Conservation (phyloP, 371 early-diverging fungal genomes). For the Apophysomyces elegans region DNA sequence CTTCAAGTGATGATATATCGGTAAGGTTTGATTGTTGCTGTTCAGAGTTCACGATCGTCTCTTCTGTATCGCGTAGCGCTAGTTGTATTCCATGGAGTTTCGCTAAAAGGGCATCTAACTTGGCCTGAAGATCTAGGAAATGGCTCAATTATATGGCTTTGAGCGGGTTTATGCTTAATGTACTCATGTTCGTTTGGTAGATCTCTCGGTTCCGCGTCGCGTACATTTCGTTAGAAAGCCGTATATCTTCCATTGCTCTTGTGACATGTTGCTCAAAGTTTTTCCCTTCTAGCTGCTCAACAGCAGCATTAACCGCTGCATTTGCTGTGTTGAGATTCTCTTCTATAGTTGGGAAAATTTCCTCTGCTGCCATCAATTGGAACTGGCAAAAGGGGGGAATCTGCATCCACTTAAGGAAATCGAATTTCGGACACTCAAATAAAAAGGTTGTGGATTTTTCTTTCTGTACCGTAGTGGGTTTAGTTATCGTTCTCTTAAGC, state of each 20-base stretch:
- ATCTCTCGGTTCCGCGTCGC: background rate
- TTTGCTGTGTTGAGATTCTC: background rate
- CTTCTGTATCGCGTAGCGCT: background rate
- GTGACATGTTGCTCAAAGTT: background rate
- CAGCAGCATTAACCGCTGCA: background rate
- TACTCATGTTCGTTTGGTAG: slow-evolving; percentile 2
- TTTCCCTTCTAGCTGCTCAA: background rate
- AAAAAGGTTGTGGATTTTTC: too few relatives aligned
- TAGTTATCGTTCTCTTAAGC: too few relatives aligned
- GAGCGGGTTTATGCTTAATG: too few relatives aligned
- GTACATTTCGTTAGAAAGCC: background rate
- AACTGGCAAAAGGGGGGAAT: background rate
- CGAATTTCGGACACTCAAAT: too few relatives aligned
- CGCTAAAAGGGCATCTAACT: background rate
- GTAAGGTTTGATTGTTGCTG: background rate
- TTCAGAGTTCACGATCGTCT: background rate
- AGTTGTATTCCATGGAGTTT: slow-evolving; percentile 1
- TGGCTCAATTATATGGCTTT: too few relatives aligned
- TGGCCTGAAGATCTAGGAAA: background rate
- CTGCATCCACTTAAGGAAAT: too few relatives aligned
- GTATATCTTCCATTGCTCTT: background rate
- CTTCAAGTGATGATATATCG: background rate
- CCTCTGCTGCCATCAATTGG: background rate
- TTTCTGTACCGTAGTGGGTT: too few relatives aligned
- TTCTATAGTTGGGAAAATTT: background rate